Evolutionary conservation across 176 grass and related monocot genomes (phyloP).

Genomic region (Avena eriantha): DNA sequence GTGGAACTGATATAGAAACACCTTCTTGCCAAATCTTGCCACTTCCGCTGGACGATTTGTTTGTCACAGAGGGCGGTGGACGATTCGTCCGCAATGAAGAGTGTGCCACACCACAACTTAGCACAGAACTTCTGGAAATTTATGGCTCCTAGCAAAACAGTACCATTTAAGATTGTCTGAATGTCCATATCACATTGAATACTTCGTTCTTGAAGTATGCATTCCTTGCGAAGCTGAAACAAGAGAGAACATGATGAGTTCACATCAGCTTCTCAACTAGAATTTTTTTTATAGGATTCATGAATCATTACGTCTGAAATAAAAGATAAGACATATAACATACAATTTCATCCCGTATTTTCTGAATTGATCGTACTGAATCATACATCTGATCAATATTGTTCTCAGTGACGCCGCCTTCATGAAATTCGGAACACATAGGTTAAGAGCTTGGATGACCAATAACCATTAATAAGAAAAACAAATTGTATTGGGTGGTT

Average conservation of each 20-base stretch:
- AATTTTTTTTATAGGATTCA: neutral
- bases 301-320: neutral
- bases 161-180: slow-evolving; percentile 46
- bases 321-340: slow-evolving; percentile 28
- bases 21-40: neutral
- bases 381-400: neutral
- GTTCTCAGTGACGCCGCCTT: slow-evolving; percentile 4
- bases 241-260: neutral
- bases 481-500: slow-evolving; percentile 10
- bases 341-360: slow-evolving; percentile 39
- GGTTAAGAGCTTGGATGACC: neutral
- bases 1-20: neutral
- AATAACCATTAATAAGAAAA: slow-evolving; percentile 16
- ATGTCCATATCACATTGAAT: slow-evolving; percentile 60
- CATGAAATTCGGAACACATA: slow-evolving; percentile 10
- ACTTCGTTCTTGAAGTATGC: slow-evolving; percentile 44
- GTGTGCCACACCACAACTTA: neutral
- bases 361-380: neutral
- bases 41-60: neutral
- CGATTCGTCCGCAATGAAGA: neutral
- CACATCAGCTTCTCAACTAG: slow-evolving; percentile 3
- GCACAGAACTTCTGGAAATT: neutral
- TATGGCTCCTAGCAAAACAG: neutral
- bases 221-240: slow-evolving; percentile 42
- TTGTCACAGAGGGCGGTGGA: neutral